Base-by-base conservation (phyloP, 2,329 filamentous ascomycete species). In the Botrytis aclada region DNA sequence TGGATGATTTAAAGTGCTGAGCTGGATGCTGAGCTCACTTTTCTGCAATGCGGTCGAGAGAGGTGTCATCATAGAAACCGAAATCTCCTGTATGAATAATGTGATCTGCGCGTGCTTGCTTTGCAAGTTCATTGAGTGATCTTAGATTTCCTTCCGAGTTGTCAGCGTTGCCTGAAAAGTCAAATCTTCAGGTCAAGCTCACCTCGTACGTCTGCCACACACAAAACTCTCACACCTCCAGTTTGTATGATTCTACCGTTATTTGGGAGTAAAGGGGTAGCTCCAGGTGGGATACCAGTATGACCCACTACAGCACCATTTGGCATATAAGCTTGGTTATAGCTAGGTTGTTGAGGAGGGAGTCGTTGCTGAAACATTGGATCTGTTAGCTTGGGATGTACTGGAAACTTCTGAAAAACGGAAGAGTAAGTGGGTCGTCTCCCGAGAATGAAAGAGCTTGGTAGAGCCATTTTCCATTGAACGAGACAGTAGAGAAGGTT, bases 61-160 rank as follows among this genome's bases (percentile, higher is more conserved):
- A 99, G 71, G 92, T 93, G 80, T 97, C 93, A 83, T 99, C 96
- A 85, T 99, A 99, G 85, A 99, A 99, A 76, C 96, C 96, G 82
- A 99, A 99, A 83, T 99, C 96, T 83, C 96, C 96, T 32, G 96
- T 99, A 84, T 99, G 96, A 80, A 99, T 94, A 83, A 99, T 97
- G 85, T 98, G 94, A 84, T 98, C 94, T 79, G 96, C 96, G 82
- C 93, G 93, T 75, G 96, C 95, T 82, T 96, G 93, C 84, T 93
- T 97, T 77, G 96, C 96, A 75, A 99, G 91, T 75, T 98, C 95
- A 85, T 99, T 99, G 80, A 99, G 87, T 77, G 96, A 98, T 84
- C 92, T 90, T 78, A 99, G 86, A 83, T 98, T 98, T 83, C 96
- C 96, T 99, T 69, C 78, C 14, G 63, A 37, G 34, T 32, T 72